Base-by-base conservation (phyloP, 495 filamentous ascomycete species). In the Xylaria scruposa region DNA sequence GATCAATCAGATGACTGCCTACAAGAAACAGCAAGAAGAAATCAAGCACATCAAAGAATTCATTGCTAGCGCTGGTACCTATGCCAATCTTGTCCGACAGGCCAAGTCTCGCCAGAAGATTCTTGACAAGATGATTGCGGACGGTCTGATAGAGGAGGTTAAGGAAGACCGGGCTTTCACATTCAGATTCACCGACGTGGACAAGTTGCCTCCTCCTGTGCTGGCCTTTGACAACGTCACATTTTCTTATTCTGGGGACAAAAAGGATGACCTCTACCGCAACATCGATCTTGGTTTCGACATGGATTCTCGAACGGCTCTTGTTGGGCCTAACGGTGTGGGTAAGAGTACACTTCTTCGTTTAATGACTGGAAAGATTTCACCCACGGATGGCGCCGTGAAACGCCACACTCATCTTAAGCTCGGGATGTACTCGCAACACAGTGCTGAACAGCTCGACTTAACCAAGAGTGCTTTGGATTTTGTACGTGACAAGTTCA, bases 1-100 rank as follows among this genome's bases (percentile, higher is more conserved):
- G 85, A 90, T 89, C 81, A 99, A 99, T 87, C 97, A 99, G 86
- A 91, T 90, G 89, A 99, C 98, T 86, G 95, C 97, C 59, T 99
- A 99, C 88, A 86, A 90, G 80, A 99, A 99, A 87, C 96, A 99
- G 80, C 96, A 99, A 80, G 96, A 99, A 70, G 96, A 99, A 88
- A 99, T 99, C 79, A 85, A 90, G 73, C 96, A 99, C 86, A 99
- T 99, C 90, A 99, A 99, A 89, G 97, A 98, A 85, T 99, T 99
- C 88, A 99, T 99, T 81, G 96, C 96, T 75, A 98, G 95, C 62
- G 96, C 97, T 66, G 96, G 96, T 94, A 99, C 96, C 71, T 99
- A 99, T 80, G 96, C 96, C 88, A 99, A 99, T 87, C 89, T 99
- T 83, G 96, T 99, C 77, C 87, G 94, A 78, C 96, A 99, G 86